Evolutionary conservation across 2,329 filamentous ascomycete species (phyloP).

Genomic region (Tolypocladium pustulatum): DNA sequence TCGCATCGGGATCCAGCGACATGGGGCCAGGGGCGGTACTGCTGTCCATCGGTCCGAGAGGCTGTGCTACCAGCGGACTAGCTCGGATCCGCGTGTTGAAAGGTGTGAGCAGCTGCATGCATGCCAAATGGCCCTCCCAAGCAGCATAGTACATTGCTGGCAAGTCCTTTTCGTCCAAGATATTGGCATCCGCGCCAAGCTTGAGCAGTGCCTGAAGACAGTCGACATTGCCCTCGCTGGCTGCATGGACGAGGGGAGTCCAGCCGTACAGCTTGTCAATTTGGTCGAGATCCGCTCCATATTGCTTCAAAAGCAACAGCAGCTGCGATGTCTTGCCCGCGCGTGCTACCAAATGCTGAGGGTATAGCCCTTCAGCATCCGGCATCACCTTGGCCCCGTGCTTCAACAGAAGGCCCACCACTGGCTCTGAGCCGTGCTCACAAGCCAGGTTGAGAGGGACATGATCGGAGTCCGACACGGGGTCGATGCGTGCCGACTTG

Average conservation of each 20-base stretch:
- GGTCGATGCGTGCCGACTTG: constrained; percentile 75
- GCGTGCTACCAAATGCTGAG: constrained; percentile 91
- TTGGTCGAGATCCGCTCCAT: constrained; percentile 84
- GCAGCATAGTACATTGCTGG: constrained; percentile 97
- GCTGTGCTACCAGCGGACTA: constrained; percentile 34
- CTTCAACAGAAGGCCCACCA: constrained; percentile 75
- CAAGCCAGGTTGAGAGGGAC: constrained; percentile 92
- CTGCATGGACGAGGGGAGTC: constrained; percentile 93
- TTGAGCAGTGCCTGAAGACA: constrained; percentile 76
- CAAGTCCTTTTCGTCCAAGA: constrained; percentile 83
- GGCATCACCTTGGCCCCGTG: constrained; percentile 75
- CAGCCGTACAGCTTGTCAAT: constrained; percentile 93
- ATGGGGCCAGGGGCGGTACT: constrained; percentile 47
- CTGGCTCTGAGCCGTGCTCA: constrained; percentile 77
- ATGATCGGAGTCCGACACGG: constrained; percentile 77
- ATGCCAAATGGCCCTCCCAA: constrained; percentile 93
- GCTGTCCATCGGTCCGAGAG: constrained; percentile 32
- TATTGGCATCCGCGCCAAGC: constrained; percentile 65
- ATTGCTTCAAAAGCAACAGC: constrained; percentile 68
- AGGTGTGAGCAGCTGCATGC: constrained; percentile 76
- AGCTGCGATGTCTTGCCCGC: constrained; percentile 75
- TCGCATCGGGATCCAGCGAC: constrained; percentile 72
- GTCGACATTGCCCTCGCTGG: constrained; percentile 87
- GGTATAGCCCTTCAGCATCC: constrained; percentile 90
- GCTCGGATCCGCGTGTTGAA: constrained; percentile 33